Evolutionary conservation across 2,329 filamentous ascomycete species (phyloP), one percentile per base, ranked within the genome.

Genomic region (Zelopaecilomyces penicillatus): DNA sequence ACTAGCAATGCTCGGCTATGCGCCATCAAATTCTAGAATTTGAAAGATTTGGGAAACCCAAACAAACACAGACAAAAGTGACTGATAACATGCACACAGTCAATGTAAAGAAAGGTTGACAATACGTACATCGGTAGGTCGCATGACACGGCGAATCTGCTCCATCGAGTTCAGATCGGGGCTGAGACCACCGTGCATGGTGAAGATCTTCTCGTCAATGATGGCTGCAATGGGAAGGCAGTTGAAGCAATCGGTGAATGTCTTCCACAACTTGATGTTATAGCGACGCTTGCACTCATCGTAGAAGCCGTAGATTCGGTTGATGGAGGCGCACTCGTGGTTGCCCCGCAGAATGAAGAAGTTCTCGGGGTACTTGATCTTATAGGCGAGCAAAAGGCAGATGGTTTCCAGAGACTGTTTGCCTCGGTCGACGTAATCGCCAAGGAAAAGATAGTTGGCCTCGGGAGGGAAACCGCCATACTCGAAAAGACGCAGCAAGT

Each of bases 261-360:
- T 97, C 80, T 98, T 98, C 91, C 91, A 97, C 50, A 97, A 78
- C 80, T 97, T 97, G 75, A 97, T 95, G 71, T 97, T 98, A 75
- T 95, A 97, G 57, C 91, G 80, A 64, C 93, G 85, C 77, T 98
- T 98, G 83, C 91, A 98, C 71, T 98, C 91, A 63, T 98, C 93
- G 75, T 98, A 98, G 75, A 98, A 98, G 49, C 93, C 93, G 67
- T 98, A 98, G 69, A 97, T 95, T 63, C 93, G 88, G 75, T 95
- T 98, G 76, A 98, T 95, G 43, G 87, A 95, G 48, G 93, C 93
- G 71, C 93, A 97, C 70, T 98, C 93, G 76, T 98, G 93, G 76
- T 98, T 98, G 52, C 93, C 93, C 56, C 93, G 88, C 48, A 98
- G 81, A 55, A 98, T 86, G 76, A 98, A 98, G 74, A 98, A 97